phyloP scores from a whole-genome alignment of 139 green algal species.

The Chlorella ohadii region DNA sequence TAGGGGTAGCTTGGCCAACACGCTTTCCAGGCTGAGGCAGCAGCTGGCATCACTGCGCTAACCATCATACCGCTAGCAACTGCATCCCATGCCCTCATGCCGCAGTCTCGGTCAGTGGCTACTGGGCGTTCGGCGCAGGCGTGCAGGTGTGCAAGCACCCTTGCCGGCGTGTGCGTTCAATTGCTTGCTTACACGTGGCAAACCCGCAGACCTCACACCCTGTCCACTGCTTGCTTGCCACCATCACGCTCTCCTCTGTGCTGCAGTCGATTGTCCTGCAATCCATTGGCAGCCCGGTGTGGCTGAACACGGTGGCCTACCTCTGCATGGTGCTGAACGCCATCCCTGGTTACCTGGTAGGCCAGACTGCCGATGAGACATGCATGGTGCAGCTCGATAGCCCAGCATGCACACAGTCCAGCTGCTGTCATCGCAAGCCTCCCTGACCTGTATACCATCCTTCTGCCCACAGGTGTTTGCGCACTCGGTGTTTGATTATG shows the following conservation, averaged over 20 bases:
- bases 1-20: no score
- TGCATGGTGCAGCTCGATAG: not conserved
- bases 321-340: constrained; percentile 6
- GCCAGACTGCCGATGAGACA: not conserved
- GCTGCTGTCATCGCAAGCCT: not conserved
- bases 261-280: constrained; percentile 5
- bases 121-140: constrained; percentile 3
- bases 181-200: no score
- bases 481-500: constrained; percentile 24
- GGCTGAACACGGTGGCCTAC: constrained; percentile 7
- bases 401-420: no score
- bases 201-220: no score
- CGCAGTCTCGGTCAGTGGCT: not conserved
- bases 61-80: no score
- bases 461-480: constrained; percentile 13
- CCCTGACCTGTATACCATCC: not conserved
- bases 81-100: no score
- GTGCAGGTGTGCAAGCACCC: not conserved
- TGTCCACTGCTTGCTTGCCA: not conserved
- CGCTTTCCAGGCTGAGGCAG: no score
- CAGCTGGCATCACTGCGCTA: no score
- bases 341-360: constrained; percentile 7
- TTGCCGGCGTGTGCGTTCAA: no score
- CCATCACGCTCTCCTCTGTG: not conserved
- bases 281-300: not conserved